A percentile compares a stretch with the other conserved stretches of the same genome.
Evolutionary conservation across 2,329 filamentous ascomycete species (phyloP).

Genomic region (Ophiostoma piceae): DNA sequence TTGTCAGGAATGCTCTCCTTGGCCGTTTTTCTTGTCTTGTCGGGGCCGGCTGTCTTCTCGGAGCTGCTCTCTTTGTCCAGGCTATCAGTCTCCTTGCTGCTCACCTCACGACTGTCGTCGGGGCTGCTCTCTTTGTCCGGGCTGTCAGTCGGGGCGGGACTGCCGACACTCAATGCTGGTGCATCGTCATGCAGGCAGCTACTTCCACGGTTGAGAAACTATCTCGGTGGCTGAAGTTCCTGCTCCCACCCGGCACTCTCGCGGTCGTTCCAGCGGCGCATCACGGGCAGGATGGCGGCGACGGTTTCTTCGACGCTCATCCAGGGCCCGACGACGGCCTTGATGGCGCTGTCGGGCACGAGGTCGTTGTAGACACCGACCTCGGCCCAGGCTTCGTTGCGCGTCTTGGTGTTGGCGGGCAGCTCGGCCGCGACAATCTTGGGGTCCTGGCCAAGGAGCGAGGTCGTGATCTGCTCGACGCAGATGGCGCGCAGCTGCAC

Average conservation of each 20-base stretch:
- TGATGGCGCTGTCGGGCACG: constrained; percentile 32
- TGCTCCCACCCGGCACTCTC: constrained; percentile 43
- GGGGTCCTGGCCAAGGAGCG: constrained; percentile 33
- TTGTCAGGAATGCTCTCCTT: too few relatives aligned
- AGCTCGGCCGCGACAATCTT: constrained; percentile 32
- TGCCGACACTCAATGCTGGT: background rate
- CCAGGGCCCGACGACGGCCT: constrained; percentile 39
- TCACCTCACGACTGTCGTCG: background rate
- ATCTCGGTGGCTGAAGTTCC: constrained; percentile 25
- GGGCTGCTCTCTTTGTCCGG: background rate
- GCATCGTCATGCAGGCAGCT: background rate
- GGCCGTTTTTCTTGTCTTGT: too few relatives aligned
- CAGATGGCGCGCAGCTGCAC: constrained; percentile 43
- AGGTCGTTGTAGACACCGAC: constrained; percentile 31
- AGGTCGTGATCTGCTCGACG: constrained; percentile 40
- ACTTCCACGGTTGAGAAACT: background rate
- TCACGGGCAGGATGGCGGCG: constrained; percentile 36
- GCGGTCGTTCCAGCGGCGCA: constrained; percentile 42
- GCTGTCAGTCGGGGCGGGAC: background rate
- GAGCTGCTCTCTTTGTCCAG: too few relatives aligned
- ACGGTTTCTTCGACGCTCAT: constrained; percentile 43
- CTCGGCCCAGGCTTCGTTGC: constrained; percentile 33
- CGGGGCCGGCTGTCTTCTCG: too few relatives aligned
- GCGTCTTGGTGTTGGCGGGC: constrained; percentile 28
- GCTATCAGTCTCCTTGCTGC: background rate